phyloP scores from a whole-genome alignment of 148 eudicot genomes.

The Euryodendron excelsum region DNA sequence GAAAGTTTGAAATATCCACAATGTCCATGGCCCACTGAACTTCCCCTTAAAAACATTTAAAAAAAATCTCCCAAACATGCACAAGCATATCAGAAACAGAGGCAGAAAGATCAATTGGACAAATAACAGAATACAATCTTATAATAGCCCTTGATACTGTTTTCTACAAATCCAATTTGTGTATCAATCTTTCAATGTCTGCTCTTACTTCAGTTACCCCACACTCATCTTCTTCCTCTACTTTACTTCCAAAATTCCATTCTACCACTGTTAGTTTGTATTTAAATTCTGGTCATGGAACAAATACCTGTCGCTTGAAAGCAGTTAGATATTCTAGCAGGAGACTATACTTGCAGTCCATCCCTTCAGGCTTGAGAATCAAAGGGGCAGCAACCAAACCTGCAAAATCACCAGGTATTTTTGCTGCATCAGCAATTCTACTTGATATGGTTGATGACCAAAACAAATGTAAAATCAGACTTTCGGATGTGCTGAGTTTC shows the following conservation, averaged over 20 bases:
- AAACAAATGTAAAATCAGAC: neutral
- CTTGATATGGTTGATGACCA: neutral
- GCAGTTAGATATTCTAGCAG: neutral
- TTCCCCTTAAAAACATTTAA: constrained; percentile 12
- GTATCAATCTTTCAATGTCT: constrained; percentile 30
- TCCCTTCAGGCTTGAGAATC: constrained; percentile 38
- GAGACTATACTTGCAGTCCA: neutral
- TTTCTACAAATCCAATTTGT: neutral
- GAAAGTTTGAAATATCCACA: constrained; percentile 33
- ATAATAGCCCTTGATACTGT: neutral
- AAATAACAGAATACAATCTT: neutral
- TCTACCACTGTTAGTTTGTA: constrained; percentile 21
- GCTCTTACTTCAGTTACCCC: constrained; percentile 38
- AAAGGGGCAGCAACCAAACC: constrained; percentile 78
- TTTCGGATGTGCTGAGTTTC: constrained; percentile 17
- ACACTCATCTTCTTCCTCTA: constrained; percentile 54
- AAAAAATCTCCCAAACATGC: neutral
- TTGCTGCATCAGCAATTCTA: neutral
- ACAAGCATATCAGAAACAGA: constrained; percentile 8
- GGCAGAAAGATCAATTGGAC: neutral
- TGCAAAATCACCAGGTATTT: constrained; percentile 94
- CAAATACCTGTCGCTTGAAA: constrained; percentile 5
- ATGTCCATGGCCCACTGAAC: neutral
- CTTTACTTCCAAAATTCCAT: constrained; percentile 34
- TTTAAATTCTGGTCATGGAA: constrained; percentile 28